phyloP scores from a whole-genome alignment of 75 land plant genomes.

The Sequoia sempervirens region DNA sequence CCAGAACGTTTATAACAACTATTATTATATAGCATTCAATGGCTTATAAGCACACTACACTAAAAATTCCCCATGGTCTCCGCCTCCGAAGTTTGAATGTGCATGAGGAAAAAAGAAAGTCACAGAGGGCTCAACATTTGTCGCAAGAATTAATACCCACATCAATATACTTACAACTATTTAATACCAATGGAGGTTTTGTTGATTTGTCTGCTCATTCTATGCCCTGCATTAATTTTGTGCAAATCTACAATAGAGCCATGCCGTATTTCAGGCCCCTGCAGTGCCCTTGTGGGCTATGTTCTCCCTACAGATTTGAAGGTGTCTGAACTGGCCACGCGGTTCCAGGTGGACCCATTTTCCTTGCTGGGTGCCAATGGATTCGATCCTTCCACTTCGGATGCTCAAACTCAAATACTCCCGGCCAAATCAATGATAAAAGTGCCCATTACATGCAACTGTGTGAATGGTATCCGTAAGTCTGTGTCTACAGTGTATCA shows the following conservation, averaged over 20 bases:
- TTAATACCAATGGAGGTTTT: background rate
- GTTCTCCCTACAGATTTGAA: constrained; percentile 12
- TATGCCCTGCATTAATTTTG: background rate
- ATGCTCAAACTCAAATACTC: constrained; percentile 11
- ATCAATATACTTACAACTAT: background rate
- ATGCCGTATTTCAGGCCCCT: constrained; percentile 16
- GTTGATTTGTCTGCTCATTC: background rate
- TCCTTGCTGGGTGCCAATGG: constrained; percentile 27
- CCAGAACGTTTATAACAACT: background rate
- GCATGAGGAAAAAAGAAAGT: background rate
- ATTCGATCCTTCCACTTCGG: constrained; percentile 8
- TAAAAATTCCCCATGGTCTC: background rate
- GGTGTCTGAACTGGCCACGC: constrained; percentile 20
- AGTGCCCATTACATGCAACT: constrained; percentile 28
- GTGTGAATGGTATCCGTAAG: constrained; percentile 23
- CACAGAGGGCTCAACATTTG: background rate
- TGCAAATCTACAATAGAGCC: constrained; percentile 17
- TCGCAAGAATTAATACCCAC: background rate
- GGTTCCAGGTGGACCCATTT: constrained; percentile 16
- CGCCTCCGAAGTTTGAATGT: background rate
- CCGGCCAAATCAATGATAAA: constrained; percentile 8
- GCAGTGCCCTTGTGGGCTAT: constrained; percentile 24
- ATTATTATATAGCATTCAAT: background rate
- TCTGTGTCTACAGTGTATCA: constrained; percentile 18
- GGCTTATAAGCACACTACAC: background rate